phyloP scores from a whole-genome alignment of 352 stramenopile species.

The Phytophthora melonis region DNA sequence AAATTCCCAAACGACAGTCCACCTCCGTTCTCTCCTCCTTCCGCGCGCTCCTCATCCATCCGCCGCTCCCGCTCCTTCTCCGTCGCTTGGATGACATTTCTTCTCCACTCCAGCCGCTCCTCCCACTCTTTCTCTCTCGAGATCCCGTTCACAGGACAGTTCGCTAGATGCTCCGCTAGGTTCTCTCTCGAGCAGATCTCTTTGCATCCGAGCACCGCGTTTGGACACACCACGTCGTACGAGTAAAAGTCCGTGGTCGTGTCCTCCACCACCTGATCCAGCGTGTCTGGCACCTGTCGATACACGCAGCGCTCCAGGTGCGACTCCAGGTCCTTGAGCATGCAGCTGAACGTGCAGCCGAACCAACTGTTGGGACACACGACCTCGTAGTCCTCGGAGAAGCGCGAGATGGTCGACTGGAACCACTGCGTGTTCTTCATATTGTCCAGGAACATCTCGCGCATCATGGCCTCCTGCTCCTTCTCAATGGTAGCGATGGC shows the following conservation, averaged over 20 bases:
- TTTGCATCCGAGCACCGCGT: constrained; percentile 82
- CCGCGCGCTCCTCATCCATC: constrained; percentile 63
- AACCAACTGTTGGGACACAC: constrained; percentile 90
- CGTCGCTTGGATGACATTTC: constrained; percentile 75
- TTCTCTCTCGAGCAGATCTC: constrained; percentile 82
- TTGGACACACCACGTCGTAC: constrained; percentile 88
- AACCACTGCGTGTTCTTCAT: constrained; percentile 93
- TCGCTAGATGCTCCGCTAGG: constrained; percentile 67
- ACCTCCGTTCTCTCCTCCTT: constrained; percentile 33
- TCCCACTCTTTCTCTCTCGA: constrained; percentile 83
- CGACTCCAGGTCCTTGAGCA: constrained; percentile 79
- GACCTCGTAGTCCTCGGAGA: constrained; percentile 85
- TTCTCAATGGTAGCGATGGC: constrained; percentile 84
- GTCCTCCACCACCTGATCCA: constrained; percentile 72
- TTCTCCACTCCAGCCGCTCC: constrained; percentile 71
- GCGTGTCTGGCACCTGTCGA: constrained; percentile 78
- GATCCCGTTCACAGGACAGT: constrained; percentile 75
- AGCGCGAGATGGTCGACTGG: constrained; percentile 83
- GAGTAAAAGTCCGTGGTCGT: constrained; percentile 73
- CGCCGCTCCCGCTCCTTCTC: constrained; percentile 76
- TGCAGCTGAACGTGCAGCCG: constrained; percentile 87
- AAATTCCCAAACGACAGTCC: constrained; percentile 71
- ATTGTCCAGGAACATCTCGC: constrained; percentile 87
- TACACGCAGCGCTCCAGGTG: constrained; percentile 78
- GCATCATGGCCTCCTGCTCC: constrained; percentile 83